Conservation (phyloP, 2,329 filamentous ascomycete species). For the Colletotrichum falcatum region DNA sequence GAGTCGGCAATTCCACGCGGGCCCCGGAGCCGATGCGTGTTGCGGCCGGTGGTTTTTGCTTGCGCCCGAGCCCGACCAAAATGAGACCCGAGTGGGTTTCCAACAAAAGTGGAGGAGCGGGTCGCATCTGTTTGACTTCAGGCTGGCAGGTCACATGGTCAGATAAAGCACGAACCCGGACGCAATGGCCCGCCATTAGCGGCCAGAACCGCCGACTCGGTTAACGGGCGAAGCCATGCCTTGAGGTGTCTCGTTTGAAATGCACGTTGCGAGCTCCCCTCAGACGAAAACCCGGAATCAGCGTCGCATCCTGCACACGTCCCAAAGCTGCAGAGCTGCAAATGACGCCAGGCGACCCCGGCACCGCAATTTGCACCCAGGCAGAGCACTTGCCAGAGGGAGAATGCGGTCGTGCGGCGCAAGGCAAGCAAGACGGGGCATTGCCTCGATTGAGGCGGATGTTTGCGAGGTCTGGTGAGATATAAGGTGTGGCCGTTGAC, state of each 20-base stretch:
- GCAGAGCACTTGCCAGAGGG: no score
- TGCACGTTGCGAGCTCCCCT: no score
- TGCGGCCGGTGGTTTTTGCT: no score
- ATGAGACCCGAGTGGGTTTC: no score
- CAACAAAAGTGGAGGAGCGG: no score
- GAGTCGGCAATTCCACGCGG: no score
- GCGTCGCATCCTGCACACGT: background rate
- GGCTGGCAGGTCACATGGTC: background rate
- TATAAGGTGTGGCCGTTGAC: background rate
- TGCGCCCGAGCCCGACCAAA: no score
- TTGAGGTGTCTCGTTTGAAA: no score
- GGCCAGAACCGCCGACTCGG: conserved; percentile 26
- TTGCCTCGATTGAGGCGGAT: conserved; percentile 29
- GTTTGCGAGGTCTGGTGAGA: background rate
- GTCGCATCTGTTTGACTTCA: no score
- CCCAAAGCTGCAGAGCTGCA: conserved; percentile 29
- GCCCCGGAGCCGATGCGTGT: no score
- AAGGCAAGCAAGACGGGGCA: conserved; percentile 25
- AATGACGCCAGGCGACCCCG: background rate
- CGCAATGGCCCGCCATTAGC: conserved; percentile 22
- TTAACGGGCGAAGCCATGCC: conserved; percentile 18
- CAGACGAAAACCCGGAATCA: conserved; percentile 10
- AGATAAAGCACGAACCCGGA: background rate
- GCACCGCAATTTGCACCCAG: background rate
- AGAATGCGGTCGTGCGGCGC: no score